A percentile compares a stretch with the other conserved stretches of the same genome.
Conservation (phyloP, 1,284 basidiomycete genomes). For the Porphyrellus sp. region DNA sequence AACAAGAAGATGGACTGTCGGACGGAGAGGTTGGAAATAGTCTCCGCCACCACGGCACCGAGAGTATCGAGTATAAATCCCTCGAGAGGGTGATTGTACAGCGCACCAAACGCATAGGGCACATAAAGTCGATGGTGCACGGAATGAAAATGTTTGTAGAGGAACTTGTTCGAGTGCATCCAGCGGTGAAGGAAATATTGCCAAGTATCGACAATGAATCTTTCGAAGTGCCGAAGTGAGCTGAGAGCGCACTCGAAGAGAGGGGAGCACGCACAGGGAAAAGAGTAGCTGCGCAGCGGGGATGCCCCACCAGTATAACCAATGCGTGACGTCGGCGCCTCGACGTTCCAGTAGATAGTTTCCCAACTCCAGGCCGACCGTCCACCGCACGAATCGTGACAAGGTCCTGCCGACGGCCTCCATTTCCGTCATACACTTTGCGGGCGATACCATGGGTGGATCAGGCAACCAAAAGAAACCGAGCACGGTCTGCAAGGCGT, state of each 20-base stretch:
- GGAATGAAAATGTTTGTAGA: constrained; percentile 92
- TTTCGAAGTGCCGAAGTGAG: constrained; percentile 34
- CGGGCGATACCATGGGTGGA: constrained; percentile 27
- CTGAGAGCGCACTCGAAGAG: neutral
- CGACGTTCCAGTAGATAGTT: constrained; percentile 38
- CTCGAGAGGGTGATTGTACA: constrained; percentile 98
- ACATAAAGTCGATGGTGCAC: constrained; percentile 97
- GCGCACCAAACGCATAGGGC: constrained; percentile 93
- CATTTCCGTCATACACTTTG: constrained; percentile 50
- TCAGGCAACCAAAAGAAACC: constrained; percentile 71
- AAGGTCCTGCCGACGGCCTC: constrained; percentile 41
- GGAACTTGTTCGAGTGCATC: constrained; percentile 88
- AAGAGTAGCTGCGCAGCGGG: constrained; percentile 74
- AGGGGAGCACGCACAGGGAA: constrained; percentile 72
- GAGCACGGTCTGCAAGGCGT: constrained; percentile 78
- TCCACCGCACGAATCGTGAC: constrained; percentile 41
- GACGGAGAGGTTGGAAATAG: constrained; percentile 65
- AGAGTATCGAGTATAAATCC: constrained; percentile 88
- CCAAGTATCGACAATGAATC: constrained; percentile 96
- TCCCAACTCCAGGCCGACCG: constrained; percentile 39
- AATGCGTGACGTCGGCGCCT: constrained; percentile 59
- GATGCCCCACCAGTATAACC: constrained; percentile 93
- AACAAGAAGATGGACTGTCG: constrained; percentile 90
- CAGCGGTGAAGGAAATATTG: constrained; percentile 94
- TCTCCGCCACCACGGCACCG: constrained; percentile 79